These are phyloP conservation scores for Madurella fahalii DNA, from an alignment of 2,329 filamentous ascomycete species.

Conservation along the genomic window DNA sequence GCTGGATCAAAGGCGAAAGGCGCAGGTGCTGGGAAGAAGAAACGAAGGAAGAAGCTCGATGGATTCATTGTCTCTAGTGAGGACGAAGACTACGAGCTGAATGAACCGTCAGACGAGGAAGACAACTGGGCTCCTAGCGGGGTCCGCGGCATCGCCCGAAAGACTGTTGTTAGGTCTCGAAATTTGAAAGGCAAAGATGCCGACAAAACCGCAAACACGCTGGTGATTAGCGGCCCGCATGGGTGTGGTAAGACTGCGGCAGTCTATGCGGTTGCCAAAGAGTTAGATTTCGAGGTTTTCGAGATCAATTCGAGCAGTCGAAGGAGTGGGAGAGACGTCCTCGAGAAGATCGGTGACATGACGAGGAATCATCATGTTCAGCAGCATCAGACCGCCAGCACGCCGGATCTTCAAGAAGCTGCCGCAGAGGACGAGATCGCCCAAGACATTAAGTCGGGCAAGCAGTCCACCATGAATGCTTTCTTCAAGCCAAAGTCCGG, in stretches of 20 bases:
- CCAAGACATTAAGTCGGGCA: constrained; percentile 60
- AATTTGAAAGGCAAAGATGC: constrained; percentile 40
- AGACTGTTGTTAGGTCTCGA: constrained; percentile 51
- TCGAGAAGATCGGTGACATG: constrained; percentile 95
- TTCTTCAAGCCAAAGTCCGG: constrained; percentile 66
- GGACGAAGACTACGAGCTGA: constrained; percentile 67
- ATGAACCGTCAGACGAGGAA: constrained; percentile 62
- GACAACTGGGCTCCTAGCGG: constrained; percentile 40
- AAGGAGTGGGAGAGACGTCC: constrained; percentile 80
- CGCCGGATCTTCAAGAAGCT: constrained; percentile 27
- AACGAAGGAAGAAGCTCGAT: constrained; percentile 70
- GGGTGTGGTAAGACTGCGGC: constrained; percentile 93
- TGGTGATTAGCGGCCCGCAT: constrained; percentile 84
- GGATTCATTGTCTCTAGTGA: constrained; percentile 77
- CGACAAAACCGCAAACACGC: constrained; percentile 62
- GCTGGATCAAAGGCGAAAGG: constrained; percentile 27
- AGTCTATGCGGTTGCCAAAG: constrained; percentile 86
- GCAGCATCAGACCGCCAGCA: constrained; percentile 38
- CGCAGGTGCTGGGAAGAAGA: constrained; percentile 52
- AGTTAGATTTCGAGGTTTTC: constrained; percentile 89
- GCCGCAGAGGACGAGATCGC: constrained; percentile 46
- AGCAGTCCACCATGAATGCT: constrained; percentile 73
- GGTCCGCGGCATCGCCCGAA: constrained; percentile 40
- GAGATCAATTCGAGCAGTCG: constrained; percentile 85
- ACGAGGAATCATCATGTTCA: constrained; percentile 86